Evolutionary conservation across 2,329 filamentous ascomycete genomes (phyloP), one percentile per base, ranked within the genome.

Genomic region (Hypomyces perniciosus): DNA sequence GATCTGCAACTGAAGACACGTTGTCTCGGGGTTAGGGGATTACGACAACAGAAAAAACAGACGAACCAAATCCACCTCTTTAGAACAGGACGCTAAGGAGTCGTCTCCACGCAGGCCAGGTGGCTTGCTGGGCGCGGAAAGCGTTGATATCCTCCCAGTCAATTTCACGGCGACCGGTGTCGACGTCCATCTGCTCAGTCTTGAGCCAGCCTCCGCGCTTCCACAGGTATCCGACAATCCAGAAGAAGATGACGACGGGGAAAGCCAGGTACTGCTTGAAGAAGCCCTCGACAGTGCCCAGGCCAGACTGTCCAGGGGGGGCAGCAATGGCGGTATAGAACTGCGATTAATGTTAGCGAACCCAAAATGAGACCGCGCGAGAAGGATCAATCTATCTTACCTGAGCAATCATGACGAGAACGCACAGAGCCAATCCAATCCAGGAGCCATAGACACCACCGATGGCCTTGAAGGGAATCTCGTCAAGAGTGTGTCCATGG

Each of bases 151-250:
- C 6, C 41, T 30, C 48, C 31, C 41, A 86, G 63, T 87, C 78
- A 51, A 85, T 74, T 66, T 82, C 78, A 56, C 84, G 77, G 51
- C 84, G 78, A 46, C 82, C 84, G 49, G 76, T 78, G 63, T 88
- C 84, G 50, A 88, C 74, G 58, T 88, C 84, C 57, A 89, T 86
- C 55, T 86, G 70, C 33, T 72, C 64, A 2, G 77, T 72, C 34
- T 66, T 73, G 53, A 84, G 70, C 78, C 80, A 86, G 26, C 78
- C 78, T 44, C 73, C 66, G 44, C 81, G 72, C 74, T 88, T 88
- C 84, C 84, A 88, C 54, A 80, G 42, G 63, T 78, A 87, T 3
- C 83, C 81, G 45, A 70, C 61, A 40, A 70, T 56, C 76, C 79
- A 83, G 69, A 83, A 83, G 57, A 67, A 53, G 13, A 81, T 59